phyloP scores from a whole-genome alignment of 2,329 filamentous ascomycete genomes.

The Colletotrichum agaves region DNA sequence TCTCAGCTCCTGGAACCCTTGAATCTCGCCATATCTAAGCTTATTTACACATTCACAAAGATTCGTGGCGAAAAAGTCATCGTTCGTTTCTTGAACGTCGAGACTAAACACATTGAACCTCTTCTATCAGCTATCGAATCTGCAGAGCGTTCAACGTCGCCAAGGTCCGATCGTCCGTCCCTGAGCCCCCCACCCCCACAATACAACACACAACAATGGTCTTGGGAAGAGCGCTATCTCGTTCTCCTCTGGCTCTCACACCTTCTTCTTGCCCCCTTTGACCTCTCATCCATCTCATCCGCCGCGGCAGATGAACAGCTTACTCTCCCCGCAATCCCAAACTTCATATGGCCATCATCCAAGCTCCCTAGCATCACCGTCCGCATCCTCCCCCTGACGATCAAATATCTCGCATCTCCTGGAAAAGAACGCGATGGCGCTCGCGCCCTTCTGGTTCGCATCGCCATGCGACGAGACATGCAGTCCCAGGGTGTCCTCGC shows the following conservation, averaged over 20 bases:
- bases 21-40: conserved; percentile 76
- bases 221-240: conserved; percentile 91
- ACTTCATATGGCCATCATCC: conserved; percentile 62
- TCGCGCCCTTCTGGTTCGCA: conserved; percentile 81
- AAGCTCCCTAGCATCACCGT: conserved; percentile 76
- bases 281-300: conserved; percentile 85
- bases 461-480: conserved; percentile 90
- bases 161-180: conserved; percentile 8
- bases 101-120: conserved; percentile 84
- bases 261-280: conserved; percentile 87
- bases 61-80: conserved; percentile 94
- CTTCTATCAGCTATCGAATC: conserved; percentile 80
- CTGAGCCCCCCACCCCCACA: conserved; percentile 13
- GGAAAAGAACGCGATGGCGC: conserved; percentile 93
- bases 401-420: conserved; percentile 76
- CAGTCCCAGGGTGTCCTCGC: conserved; percentile 77
- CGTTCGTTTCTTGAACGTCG: conserved; percentile 89
- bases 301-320: conserved; percentile 58
- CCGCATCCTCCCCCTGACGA: conserved; percentile 76
- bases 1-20: conserved; percentile 63
- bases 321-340: conserved; percentile 54
- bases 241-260: conserved; percentile 89
- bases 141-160: conserved; percentile 48
- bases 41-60: conserved; percentile 94
- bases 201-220: conserved; percentile 53